Evolutionary conservation across 1,284 basidiomycete genomes (phyloP), one percentile per base, ranked within the genome.

Genomic region (Marasmius sp.): DNA sequence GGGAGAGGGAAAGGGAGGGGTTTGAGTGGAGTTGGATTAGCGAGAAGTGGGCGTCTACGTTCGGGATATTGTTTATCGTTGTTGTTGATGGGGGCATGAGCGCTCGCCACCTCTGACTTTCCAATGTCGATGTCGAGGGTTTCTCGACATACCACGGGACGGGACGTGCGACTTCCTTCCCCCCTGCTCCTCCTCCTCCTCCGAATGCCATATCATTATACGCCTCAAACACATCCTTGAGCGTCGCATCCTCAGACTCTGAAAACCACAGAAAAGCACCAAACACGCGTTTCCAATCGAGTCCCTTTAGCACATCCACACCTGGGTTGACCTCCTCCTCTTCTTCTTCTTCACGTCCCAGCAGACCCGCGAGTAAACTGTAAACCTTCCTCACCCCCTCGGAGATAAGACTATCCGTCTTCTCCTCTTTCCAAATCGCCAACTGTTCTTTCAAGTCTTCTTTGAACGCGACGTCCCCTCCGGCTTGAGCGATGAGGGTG

Each of bases 211-310:
- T 77, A 14, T 85, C 76, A 1, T 78, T 84, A 75, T 94, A 99
- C 1, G 82, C 78, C 12, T 82, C 75, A 64, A 95, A 87, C 0
- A 89, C 89, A 53, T 90, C 85, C 1, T 84, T 79, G 60, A 95
- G 85, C 3, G 90, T 79, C 1, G 88, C 82, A 62, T 95, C 91
- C 69, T 93, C 84, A 0, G 86, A 81, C 57, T 89, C 83, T 1
- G 87, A 89, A 74, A 91, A 98, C 97, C 97, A 99, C 14, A 99
- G 77, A 66, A 92, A 89, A 52, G 98, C 77, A 1, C 95, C 97
- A 69, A 99, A 93, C 0, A 91, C 89, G 14, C 95, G 88, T 75
- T 97, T 97, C 97, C 97, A 99, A 74, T 97, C 96, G 57, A 98
- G 77, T 0, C 86, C 91, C 58, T 87, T 80, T n/a, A 89, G 82